Base-by-base conservation (phyloP, 129 eudicot species). In the Cynara cardunculus region DNA sequence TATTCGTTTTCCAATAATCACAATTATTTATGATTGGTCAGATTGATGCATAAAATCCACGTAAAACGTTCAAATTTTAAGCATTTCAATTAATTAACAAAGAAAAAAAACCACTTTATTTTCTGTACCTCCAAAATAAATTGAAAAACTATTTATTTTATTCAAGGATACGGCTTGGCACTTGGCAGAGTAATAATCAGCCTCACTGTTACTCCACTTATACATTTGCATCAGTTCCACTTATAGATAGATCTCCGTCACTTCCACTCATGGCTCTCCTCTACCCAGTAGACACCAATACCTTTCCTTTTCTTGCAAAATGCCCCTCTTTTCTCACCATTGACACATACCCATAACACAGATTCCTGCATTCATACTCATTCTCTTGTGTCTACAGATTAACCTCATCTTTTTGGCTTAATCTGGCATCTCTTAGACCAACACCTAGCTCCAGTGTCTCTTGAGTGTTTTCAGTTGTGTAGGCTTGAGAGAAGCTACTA, bases 261-360 rank as follows among this genome's bases (percentile, higher is more conserved):
- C 74, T 77, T 83, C 82, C 72, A 77, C 86, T 83, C 70, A 82
- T 76, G 79, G 24, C 71, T 28, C 69, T 28, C 46, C 71, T 35
- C 28, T 79, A 22, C 65, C 46, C 35, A 53, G 21, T 30, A 56
- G 59, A 35, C 80, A 59, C 73, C 68, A 76, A 77, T 11, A 77
- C 86, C 81, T 83, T 83, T 83, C 86, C 82, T 82, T 83, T 83
- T 83, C 86, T 83, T 83, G 82, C 82, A 77, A 83, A 70, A 83
- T 71, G 86, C 78, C 75, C 78, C 37, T 61, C 82, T 59, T 76
- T 76, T 37, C 27, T 77, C 69, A 61, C 18, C 26, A 25, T 62
- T 74, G 35, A 34, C 78, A 35, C 39, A 72, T 11, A 30, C 49
- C 69, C 71, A 73, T 25, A 79, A 26, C 31, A 34, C 24, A 83